Evolutionary conservation across 2,329 filamentous ascomycete species (phyloP).

Genomic region (Elsinoe batatas): DNA sequence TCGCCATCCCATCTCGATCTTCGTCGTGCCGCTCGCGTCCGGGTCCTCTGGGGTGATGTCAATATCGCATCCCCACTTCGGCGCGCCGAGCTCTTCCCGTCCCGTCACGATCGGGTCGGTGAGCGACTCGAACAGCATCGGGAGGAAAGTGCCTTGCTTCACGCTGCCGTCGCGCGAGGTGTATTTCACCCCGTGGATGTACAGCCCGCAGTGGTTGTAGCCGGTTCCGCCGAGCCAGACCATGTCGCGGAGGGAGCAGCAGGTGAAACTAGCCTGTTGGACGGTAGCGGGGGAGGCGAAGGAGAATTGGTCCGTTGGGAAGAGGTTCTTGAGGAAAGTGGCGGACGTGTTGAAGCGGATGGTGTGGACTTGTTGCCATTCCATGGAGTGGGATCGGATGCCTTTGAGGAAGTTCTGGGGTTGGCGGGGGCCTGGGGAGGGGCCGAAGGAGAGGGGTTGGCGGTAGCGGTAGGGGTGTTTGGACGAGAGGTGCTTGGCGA

Average conservation of each 20-base stretch:
- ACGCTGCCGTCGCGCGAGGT: constrained; percentile 38
- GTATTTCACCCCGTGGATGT: constrained; percentile 52
- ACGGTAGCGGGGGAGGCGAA: constrained; percentile 31
- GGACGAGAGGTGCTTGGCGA: constrained; percentile 43
- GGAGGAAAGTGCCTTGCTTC: constrained; percentile 43
- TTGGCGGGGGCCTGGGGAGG: constrained; percentile 32
- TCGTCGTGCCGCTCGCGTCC: constrained; percentile 14
- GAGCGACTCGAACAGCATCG: constrained; percentile 47
- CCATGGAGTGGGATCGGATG: constrained; percentile 14
- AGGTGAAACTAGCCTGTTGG: constrained; percentile 30
- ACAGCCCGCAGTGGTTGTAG: constrained; percentile 49
- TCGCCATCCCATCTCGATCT: constrained; percentile 26
- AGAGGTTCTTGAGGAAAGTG: constrained; percentile 33
- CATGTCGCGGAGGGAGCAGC: constrained; percentile 37
- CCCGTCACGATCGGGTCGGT: constrained; percentile 50
- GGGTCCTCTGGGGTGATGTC: constrained; percentile 16
- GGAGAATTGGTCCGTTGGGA: constrained; percentile 28
- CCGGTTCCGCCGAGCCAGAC: constrained; percentile 50
- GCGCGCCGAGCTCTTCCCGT: constrained; percentile 50
- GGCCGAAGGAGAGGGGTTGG: constrained; percentile 35
- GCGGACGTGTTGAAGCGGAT: constrained; percentile 33
- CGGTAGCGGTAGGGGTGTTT: constrained; percentile 31
- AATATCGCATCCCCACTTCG: constrained; percentile 34
- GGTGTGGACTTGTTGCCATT: constrained; percentile 26
- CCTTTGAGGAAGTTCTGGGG: constrained; percentile 15